phyloP scores from a whole-genome alignment of 106 monocot genomes.

The Narthecium ossifragum region DNA sequence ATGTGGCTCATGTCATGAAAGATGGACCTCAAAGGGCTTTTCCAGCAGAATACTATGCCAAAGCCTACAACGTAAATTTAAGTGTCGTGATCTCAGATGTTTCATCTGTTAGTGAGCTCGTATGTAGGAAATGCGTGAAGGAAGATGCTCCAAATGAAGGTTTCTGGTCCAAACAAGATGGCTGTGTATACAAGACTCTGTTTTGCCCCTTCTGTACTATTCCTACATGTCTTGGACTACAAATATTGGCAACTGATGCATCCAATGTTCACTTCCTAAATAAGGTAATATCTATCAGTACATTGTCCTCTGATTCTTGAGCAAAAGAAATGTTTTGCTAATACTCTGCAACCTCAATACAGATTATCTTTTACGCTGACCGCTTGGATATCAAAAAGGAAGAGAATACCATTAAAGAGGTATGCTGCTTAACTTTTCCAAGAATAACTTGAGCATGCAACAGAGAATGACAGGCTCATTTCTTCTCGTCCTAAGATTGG shows the following conservation, averaged over 20 bases:
- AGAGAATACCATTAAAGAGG: conserved; percentile 6
- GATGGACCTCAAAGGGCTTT: conserved; percentile 28
- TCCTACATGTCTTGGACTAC: conserved; percentile 44
- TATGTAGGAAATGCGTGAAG: conserved; percentile 15
- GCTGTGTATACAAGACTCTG: conserved; percentile 68
- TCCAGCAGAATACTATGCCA: background rate
- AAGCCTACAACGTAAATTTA: too few relatives aligned
- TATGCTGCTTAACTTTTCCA: too few relatives aligned
- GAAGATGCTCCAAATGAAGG: conserved; percentile 14
- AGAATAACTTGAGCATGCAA: too few relatives aligned
- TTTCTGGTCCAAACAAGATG: conserved; percentile 80
- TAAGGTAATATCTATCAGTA: conserved; percentile 55
- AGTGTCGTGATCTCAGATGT: conserved; percentile 30
- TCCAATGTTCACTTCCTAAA: conserved; percentile 53
- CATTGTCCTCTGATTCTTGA: too few relatives aligned
- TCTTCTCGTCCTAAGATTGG: too few relatives aligned
- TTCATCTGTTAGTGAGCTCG: conserved; percentile 25
- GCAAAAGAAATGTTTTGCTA: too few relatives aligned
- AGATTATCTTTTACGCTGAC: conserved; percentile 79
- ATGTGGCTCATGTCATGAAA: conserved; percentile 34
- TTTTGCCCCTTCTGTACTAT: conserved; percentile 61
- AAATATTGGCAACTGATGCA: conserved; percentile 60
- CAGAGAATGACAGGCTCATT: too few relatives aligned
- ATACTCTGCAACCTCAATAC: too few relatives aligned
- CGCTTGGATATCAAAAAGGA: conserved; percentile 37